A percentile compares a stretch with the other conserved stretches of the same genome.
Evolutionary conservation across 176 grass and related monocot genomes (phyloP).

Genomic region (Aegilops bicornis): DNA sequence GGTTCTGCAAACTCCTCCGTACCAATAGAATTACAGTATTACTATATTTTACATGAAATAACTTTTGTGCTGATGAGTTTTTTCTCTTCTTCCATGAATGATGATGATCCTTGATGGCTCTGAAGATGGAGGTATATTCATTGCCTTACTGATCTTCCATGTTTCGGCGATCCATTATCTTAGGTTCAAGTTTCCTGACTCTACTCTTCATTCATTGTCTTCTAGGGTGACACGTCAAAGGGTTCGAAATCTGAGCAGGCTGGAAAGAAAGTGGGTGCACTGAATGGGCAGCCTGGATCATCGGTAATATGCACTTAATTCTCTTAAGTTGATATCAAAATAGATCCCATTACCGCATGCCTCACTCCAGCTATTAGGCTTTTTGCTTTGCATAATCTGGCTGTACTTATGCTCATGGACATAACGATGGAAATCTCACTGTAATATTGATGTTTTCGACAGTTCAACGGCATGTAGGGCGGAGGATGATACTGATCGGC

Average conservation of each 20-base stretch:
- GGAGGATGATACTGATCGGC: not conserved
- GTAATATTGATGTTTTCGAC: not conserved
- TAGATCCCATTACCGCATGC: not conserved
- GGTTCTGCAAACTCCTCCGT: not conserved
- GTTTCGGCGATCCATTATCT: not conserved
- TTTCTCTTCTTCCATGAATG: constrained; percentile 21
- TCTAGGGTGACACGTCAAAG: constrained; percentile 63
- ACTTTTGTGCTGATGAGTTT: constrained; percentile 30
- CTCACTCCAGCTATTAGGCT: not conserved
- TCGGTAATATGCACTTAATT: constrained; percentile 45
- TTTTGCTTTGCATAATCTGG: not conserved
- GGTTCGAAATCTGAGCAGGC: constrained; percentile 50
- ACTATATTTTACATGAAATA: constrained; percentile 12
- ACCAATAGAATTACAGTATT: not conserved
- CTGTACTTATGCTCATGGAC: not conserved
- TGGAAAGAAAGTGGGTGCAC: constrained; percentile 56
- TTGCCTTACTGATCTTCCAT: not conserved
- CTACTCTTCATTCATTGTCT: not conserved
- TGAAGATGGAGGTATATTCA: constrained; percentile 49
- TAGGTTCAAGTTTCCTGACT: constrained; percentile 14
- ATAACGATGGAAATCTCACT: not conserved
- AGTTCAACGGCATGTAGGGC: constrained; percentile 35
- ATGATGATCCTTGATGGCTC: constrained; percentile 19
- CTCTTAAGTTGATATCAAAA: not conserved
- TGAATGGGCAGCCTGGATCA: constrained; percentile 42